Conservation (phyloP, 257 asterid genomes). For the Parsonsia alboflavescens region DNA sequence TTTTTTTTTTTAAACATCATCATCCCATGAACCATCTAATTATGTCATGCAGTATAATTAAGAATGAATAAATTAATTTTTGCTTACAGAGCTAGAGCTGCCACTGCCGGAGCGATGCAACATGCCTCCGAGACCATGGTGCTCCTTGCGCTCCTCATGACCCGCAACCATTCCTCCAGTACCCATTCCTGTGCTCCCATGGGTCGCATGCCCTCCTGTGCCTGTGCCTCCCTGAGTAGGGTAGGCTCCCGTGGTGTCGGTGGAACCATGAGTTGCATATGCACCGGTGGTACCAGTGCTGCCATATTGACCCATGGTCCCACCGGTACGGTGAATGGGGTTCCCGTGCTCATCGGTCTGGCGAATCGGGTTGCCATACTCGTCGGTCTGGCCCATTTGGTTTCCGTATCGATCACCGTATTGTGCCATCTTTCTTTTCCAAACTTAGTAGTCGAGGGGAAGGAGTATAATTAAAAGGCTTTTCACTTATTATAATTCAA, state of each 20-base stretch:
- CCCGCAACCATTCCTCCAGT: too few species aligned
- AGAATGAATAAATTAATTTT: too few species aligned
- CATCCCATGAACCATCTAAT: too few species aligned
- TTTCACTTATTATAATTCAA: too few species aligned
- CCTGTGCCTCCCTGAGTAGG: conserved; percentile 13
- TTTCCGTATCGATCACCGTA: conserved; percentile 10
- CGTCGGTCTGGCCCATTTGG: conserved; percentile 38
- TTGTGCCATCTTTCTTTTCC: conserved; percentile 34
- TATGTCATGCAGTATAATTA: too few species aligned
- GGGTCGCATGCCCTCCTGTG: not conserved
- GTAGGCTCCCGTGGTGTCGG: not conserved
- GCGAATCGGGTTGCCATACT: conserved; percentile 47
- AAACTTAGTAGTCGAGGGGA: too few species aligned
- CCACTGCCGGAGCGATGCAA: conserved; percentile 51
- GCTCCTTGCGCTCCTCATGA: conserved; percentile 14
- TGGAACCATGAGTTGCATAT: conserved; percentile 11
- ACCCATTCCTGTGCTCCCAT: too few species aligned
- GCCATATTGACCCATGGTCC: conserved; percentile 27
- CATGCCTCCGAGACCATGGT: conserved; percentile 27
- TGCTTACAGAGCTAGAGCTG: conserved; percentile 35
- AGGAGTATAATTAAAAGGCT: not conserved
- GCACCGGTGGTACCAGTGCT: conserved; percentile 40
- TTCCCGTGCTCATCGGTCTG: conserved; percentile 64
- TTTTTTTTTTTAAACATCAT: too few species aligned
- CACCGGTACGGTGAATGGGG: conserved; percentile 27